These are phyloP conservation scores for Silene vulgaris DNA, from an alignment of 179 eudicot genomes.

Conservation along the genomic window DNA sequence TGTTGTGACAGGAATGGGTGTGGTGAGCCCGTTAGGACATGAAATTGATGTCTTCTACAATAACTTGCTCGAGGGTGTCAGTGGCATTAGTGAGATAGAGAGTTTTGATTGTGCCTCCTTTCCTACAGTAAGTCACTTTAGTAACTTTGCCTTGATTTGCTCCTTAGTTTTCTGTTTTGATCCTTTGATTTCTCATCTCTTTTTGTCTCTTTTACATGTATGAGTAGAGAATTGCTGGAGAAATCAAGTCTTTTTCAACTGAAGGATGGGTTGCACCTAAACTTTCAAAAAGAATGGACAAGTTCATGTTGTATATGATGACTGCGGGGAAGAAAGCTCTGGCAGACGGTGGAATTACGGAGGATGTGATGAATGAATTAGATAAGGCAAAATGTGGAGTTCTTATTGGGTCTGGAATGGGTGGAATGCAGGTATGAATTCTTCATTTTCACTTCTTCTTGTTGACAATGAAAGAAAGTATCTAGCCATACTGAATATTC, in stretches of 20 bases:
- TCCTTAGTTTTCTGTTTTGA: constrained; percentile 7
- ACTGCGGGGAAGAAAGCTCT: constrained; percentile 98
- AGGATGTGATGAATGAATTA: constrained; percentile 66
- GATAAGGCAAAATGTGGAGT: constrained; percentile 83
- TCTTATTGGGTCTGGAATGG: constrained; percentile 95
- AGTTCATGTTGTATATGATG: constrained; percentile 90
- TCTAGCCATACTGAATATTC: not conserved
- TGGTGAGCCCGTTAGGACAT: constrained; percentile 74
- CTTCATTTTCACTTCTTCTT: constrained; percentile 14
- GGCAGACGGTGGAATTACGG: constrained; percentile 73
- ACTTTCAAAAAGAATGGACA: constrained; percentile 90
- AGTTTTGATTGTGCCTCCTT: constrained; percentile 76
- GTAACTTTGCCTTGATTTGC: not conserved
- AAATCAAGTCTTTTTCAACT: constrained; percentile 81
- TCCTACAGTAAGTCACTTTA: constrained; percentile 58
- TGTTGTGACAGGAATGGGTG: constrained; percentile 97
- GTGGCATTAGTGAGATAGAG: constrained; percentile 89
- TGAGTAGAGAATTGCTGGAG: constrained; percentile 86
- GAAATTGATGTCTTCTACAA: constrained; percentile 73
- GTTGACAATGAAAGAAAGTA: constrained; percentile 11
- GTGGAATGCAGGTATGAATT: constrained; percentile 80
- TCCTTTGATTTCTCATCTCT: not conserved
- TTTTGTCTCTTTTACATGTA: constrained; percentile 4
- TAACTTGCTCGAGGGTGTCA: constrained; percentile 93
- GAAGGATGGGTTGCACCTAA: constrained; percentile 95